Base-by-base conservation (phyloP, 1,284 basidiomycete genomes). In the Microbotryomycetes sp. region DNA sequence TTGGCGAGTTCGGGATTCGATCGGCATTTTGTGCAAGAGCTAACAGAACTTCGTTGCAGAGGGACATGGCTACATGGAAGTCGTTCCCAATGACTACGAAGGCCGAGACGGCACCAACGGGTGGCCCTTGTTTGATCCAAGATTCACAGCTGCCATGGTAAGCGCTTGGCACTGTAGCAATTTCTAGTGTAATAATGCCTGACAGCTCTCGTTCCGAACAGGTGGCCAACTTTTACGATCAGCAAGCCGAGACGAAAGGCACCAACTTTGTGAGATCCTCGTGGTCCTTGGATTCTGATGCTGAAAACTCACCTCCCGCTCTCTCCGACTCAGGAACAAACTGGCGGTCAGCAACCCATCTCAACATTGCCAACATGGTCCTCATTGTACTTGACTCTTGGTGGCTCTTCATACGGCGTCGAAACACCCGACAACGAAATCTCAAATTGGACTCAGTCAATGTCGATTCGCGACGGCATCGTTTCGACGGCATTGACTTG, bases 191-290 rank as follows among this genome's bases (percentile, higher is more conserved):
- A n/a, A n/a, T n/a, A n/a, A n/a, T n/a, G n/a, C n/a, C n/a, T n/a
- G n/a, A n/a, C n/a, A n/a, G n/a, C n/a, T n/a, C n/a, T n/a, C n/a
- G n/a, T n/a, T n/a, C n/a, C n/a, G n/a, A n/a, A 28, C 19, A 51
- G 60, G 61, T 73, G 32, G 72, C 72, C 4, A 68, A 67, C 14
- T 73, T 73, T 57, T 73, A 71, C 55, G 65, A 70, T 59, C 54
- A 50, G 45, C 69, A 72, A 36, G 46, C 53, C 28, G 60, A 49
- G 26, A 71, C 70, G n/a, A 60, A 48, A 22, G 69, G 69, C 1
- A 73, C 71, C 26, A 73, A 73, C 59, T 73, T 71, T 49, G 57
- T 59, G 16, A 49, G 51, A 14, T 5, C 2, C 15, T 12, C 23
- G 26, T 7, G 16, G 5, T n/a, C 7, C 28, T 48, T 42, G 4